A percentile compares a stretch with the other conserved stretches of the same genome.
phyloP scores from a whole-genome alignment of 495 filamentous ascomycete species.

The Trichoderma virens region DNA sequence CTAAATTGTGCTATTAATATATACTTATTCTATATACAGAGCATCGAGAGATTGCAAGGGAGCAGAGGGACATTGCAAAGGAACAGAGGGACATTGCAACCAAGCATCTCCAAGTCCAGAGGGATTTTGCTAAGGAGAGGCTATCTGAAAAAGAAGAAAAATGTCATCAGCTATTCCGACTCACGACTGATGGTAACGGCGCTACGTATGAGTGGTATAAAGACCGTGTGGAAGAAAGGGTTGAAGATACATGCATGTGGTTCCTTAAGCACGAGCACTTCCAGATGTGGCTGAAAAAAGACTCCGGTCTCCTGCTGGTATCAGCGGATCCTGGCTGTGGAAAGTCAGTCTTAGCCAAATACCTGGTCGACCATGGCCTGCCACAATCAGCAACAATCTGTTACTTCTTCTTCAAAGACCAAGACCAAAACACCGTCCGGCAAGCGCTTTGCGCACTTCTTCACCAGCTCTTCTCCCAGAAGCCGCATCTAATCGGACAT shows the following conservation, averaged over 20 bases:
- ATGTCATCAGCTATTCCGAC: constrained; percentile 28
- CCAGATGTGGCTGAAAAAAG: constrained; percentile 7
- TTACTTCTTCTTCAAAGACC: constrained; percentile 29
- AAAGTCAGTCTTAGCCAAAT: constrained; percentile 38
- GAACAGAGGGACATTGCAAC: background rate
- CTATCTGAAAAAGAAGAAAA: constrained; percentile 17
- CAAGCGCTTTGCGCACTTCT: constrained; percentile 29
- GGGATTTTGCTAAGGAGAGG: background rate
- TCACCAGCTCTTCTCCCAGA: constrained; percentile 24
- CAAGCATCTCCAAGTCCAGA: background rate
- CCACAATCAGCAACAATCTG: constrained; percentile 17
- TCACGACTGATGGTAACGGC: constrained; percentile 16
- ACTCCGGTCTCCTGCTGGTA: constrained; percentile 21
- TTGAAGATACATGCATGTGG: constrained; percentile 24
- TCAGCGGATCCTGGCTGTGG: constrained; percentile 43
- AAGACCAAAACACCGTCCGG: constrained; percentile 17
- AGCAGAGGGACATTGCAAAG: too few species aligned
- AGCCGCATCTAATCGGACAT: constrained; percentile 11
- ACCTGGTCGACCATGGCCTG: constrained; percentile 24
- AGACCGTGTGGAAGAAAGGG: constrained; percentile 16
- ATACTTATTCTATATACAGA: background rate
- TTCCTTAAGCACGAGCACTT: constrained; percentile 20
- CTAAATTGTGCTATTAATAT: background rate
- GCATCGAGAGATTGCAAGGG: too few species aligned
- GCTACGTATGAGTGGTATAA: constrained; percentile 37